Percentiles rank a stretch among this genome's conserved stretches.
Conservation (phyloP, 2,329 filamentous ascomycete genomes). For the Aspergillus japonicus region DNA sequence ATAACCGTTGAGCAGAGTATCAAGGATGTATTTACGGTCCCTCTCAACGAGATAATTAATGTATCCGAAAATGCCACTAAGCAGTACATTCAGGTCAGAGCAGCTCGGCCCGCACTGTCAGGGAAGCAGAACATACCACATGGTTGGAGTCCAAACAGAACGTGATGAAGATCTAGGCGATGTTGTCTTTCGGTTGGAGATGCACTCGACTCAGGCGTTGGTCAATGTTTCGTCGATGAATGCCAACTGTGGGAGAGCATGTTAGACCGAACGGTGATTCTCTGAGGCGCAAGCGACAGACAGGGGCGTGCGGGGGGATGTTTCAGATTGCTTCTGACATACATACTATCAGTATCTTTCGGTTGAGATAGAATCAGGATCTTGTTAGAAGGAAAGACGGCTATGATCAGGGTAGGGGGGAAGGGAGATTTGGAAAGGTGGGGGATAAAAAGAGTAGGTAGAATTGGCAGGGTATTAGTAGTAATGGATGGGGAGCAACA, state of each 20-base stretch:
- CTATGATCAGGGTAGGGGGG: neutral
- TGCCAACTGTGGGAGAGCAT: neutral
- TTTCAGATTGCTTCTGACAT: neutral
- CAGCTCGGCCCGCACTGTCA: neutral
- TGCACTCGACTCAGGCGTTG: neutral
- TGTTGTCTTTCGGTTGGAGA: too few species aligned
- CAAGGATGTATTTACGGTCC: constrained; percentile 92
- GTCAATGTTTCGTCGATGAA: neutral
- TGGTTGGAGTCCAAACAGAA: constrained; percentile 21
- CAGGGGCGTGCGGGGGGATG: neutral
- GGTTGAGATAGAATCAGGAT: neutral
- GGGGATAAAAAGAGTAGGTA: neutral
- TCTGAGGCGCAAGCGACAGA: neutral
- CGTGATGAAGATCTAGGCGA: neutral
- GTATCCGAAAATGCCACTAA: constrained; percentile 69
- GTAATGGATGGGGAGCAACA: constrained; percentile 17
- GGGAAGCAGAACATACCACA: constrained; percentile 34
- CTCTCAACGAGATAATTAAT: constrained; percentile 99
- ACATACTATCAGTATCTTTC: neutral
- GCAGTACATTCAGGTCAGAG: constrained; percentile 15
- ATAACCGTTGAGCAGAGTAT: constrained; percentile 93
- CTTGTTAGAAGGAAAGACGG: neutral
- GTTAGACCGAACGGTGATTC: neutral
- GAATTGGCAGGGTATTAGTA: neutral
- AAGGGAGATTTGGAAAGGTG: constrained; percentile 13